Evolutionary conservation across 2,329 filamentous ascomycete genomes (phyloP), one percentile per base, ranked within the genome.

Genomic region (Emmonsiellopsis sp.): DNA sequence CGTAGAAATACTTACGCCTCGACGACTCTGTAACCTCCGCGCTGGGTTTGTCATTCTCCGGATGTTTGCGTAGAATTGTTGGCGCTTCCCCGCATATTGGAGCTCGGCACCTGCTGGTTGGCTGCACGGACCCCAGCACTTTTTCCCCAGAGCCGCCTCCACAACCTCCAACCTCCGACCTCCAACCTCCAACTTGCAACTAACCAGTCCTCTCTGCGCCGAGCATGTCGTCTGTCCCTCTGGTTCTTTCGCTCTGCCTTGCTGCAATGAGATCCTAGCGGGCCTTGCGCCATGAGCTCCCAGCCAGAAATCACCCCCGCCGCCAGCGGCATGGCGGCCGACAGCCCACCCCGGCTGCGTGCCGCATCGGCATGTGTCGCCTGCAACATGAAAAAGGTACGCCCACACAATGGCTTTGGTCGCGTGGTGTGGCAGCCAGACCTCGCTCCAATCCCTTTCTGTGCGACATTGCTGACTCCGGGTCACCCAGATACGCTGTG

Each of bases 341-440:
- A 56, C 42, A 62, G 57, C 36, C 63, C 61, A n/a, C 60, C 61
- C 8, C 61, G 59, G 53, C 51, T 65, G 6, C 58, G 63, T 13
- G 63, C 63, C 45, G 58, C 63, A n/a, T 61, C 58, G 14, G 64
- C 64, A 8, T 66, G 64, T 54, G 57, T 64, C 13, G 62, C 61
- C 13, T 65, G 63, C 42, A 66, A 66, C 54, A 64, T 62, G 53
- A 66, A 65, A 48, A 66, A 66, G 59, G 57, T 56, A 39, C 17
- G 37, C 8, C 13, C 8, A 21, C 11, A 27, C 39, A 21, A 45
- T 14, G 36, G 48, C 14, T 13, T 42, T 51, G 39, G 17, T 46
- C 36, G 21, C 48, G 17, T 14, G n/a, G 4, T 39, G 36, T 10
- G 14, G 7, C 46, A 5, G 21, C 21, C 3, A 27, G 21, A 27